Evolutionary conservation across 2,329 filamentous ascomycete genomes (phyloP), one percentile per base, ranked within the genome.

Genomic region (Zymoseptoria ardabiliae): DNA sequence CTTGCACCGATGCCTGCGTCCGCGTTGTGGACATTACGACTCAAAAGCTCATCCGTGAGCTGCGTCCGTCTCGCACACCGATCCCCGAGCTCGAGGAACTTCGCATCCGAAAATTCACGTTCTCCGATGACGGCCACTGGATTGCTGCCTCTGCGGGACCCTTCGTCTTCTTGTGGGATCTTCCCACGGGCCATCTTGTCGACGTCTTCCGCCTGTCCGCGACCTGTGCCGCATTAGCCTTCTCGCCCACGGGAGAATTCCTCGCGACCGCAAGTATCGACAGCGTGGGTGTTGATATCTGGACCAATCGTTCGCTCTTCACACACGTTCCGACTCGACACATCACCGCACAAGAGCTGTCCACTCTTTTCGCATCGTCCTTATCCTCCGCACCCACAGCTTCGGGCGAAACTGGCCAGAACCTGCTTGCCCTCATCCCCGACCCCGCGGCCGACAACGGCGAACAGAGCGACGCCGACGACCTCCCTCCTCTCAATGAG

Each of bases 71-170:
- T 13, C 61, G 71, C 7, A 61, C 63, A 7, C 57, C 68, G 1
- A 55, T 69, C 9, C 41, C 64, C 3, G 60, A 69, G 45, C 58
- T 72, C 17, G 53, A 63, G 8, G 54, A 58, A 7, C 52, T 66
- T 3, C 50, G 58, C 13, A 63, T 73, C 45, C 70, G 72, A 8
- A 76, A 79, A 65, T 75, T 77, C 60, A 71, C 71, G 4, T 97
- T 99, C 76, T 97, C 93, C 2, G 90, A 86, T 65, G 92, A 97
- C 72, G 93, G 93, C 8, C 85, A 91, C 58, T 99, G 94, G 94
- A 85, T 99, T 65, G 85, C 97, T 58, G 90, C 91, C 21, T 89
- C 91, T 11, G 91, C 91, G 0, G 86, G 89, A 69, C 90, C 96
- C 70, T 85, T 85, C 1, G 78, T 91, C 5, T 85, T 94, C 50